Percentiles rank a stretch among this genome's conserved stretches.
These are phyloP conservation scores for Ogataea haglerorum DNA, from an alignment of 805 yeast species.

Conservation along the genomic window DNA sequence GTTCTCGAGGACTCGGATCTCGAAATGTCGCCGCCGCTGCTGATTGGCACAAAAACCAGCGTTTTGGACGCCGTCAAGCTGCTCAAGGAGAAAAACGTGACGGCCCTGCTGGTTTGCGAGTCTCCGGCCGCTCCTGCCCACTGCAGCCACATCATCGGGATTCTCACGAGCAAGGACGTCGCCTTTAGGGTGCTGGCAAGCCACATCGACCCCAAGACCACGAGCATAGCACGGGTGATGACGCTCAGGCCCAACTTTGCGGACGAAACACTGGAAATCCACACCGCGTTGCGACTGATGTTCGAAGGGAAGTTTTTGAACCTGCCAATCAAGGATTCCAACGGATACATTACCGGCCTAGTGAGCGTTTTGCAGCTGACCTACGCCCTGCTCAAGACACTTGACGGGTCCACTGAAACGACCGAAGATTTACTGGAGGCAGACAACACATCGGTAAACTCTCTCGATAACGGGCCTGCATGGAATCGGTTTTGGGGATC, in stretches of 20 bases:
- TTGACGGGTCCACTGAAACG: slow-evolving; percentile 30
- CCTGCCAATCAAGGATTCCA: slow-evolving; percentile 37
- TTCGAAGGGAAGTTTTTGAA: slow-evolving; percentile 45
- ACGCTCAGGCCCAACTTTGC: slow-evolving; percentile 48
- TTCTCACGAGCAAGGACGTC: slow-evolving; percentile 44
- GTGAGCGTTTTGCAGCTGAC: slow-evolving; percentile 44
- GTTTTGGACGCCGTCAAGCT: slow-evolving; percentile 39
- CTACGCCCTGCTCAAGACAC: slow-evolving; percentile 36
- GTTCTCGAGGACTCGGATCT: slow-evolving; percentile 27
- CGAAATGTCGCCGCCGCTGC: slow-evolving; percentile 31
- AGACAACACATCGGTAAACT: slow-evolving; percentile 11
- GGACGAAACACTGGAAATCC: slow-evolving; percentile 35
- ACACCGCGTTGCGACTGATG: slow-evolving; percentile 44
- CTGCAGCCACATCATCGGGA: slow-evolving; percentile 39
- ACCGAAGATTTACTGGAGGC: slow-evolving; percentile 34
- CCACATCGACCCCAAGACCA: slow-evolving; percentile 33
- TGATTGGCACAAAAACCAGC: slow-evolving; percentile 36
- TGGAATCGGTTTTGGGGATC: slow-evolving; percentile 35
- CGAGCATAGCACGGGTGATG: slow-evolving; percentile 41
- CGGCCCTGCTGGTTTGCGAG: slow-evolving; percentile 41
- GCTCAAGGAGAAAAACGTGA: slow-evolving; percentile 37
- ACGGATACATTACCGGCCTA: slow-evolving; percentile 36
- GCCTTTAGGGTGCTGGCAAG: slow-evolving; percentile 40
- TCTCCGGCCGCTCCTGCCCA: slow-evolving; percentile 14
- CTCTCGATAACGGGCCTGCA: slow-evolving; percentile 29